These are phyloP conservation scores for Xylaria sp. DNA, from an alignment of 2,329 filamentous ascomycete species.

Conservation along the genomic window DNA sequence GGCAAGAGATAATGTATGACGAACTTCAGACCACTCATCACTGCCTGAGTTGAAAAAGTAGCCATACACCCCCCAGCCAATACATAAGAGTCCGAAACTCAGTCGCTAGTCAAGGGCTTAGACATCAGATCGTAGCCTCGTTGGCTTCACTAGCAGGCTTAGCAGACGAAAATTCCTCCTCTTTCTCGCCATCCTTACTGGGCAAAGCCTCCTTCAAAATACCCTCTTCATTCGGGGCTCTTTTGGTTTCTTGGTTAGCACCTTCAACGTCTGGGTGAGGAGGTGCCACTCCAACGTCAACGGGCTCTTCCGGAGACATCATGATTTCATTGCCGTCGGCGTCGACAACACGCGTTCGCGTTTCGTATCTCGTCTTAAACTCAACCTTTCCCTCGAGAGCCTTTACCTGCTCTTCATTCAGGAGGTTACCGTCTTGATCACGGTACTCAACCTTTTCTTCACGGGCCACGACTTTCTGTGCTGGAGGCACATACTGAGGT, in stretches of 20 bases:
- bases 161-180: conserved; percentile 48
- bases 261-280: conserved; percentile 59
- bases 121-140: conserved; percentile 43
- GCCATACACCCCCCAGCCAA: conserved; percentile 5
- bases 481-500: conserved; percentile 41
- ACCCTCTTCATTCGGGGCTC: conserved; percentile 35
- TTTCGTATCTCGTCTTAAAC: conserved; percentile 94
- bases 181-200: conserved; percentile 56
- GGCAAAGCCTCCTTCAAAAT: conserved; percentile 38
- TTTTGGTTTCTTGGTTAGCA: conserved; percentile 53
- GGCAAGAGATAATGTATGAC: conserved; percentile 16
- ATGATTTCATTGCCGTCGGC: conserved; percentile 71
- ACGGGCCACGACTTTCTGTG: conserved; percentile 46
- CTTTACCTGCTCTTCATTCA: conserved; percentile 77
- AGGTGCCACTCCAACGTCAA: conserved; percentile 45
- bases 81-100: conserved; percentile 2
- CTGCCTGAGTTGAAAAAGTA: neutral
- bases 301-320: conserved; percentile 38
- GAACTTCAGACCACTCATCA: conserved; percentile 7
- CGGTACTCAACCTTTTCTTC: conserved; percentile 91
- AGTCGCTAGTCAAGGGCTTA: neutral
- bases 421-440: conserved; percentile 85
- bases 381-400: conserved; percentile 86
- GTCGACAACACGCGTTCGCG: conserved; percentile 80
- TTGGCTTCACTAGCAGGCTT: conserved; percentile 61